phyloP scores from a whole-genome alignment of 2,329 filamentous ascomycete genomes.

The Venturiaceae sp. region DNA sequence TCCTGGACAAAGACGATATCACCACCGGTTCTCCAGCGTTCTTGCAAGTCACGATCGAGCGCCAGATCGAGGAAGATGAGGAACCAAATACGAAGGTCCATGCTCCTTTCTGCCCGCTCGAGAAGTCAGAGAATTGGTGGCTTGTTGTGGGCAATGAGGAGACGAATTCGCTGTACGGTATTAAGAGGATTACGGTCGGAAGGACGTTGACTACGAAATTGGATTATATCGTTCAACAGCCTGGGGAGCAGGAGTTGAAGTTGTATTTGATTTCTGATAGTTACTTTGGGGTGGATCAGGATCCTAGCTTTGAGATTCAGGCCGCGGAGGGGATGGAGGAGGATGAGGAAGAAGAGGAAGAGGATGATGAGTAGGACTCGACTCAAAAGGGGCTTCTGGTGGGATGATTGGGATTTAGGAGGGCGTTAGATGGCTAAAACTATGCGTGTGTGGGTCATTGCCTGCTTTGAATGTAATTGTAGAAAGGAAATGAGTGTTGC shows the following conservation, averaged over 20 bases:
- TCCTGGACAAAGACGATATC: constrained; percentile 72
- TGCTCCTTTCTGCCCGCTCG: constrained; percentile 83
- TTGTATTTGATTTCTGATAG: constrained; percentile 95
- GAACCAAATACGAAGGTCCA: constrained; percentile 78
- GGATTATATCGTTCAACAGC: constrained; percentile 77
- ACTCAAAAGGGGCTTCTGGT: not conserved
- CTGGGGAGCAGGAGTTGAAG: constrained; percentile 80
- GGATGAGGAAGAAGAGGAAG: constrained; percentile 73
- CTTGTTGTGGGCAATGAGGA: constrained; percentile 89
- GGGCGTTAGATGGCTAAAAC: not conserved
- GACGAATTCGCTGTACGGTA: constrained; percentile 77
- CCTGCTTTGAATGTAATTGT: not conserved
- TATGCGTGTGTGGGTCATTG: not conserved
- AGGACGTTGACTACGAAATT: constrained; percentile 67
- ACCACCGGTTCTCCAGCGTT: constrained; percentile 72
- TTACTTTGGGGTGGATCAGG: constrained; percentile 95
- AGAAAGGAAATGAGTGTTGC: not conserved
- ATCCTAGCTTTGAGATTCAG: constrained; percentile 74
- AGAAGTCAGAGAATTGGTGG: constrained; percentile 99
- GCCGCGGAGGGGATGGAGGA: constrained; percentile 93
- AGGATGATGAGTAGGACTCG: not conserved
- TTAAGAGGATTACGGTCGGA: constrained; percentile 87
- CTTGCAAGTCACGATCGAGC: constrained; percentile 73
- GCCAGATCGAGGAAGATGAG: constrained; percentile 66
- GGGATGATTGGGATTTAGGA: not conserved